phyloP scores from a whole-genome alignment of 352 stramenopile genomes.

The Phytophthora aleatoria region DNA sequence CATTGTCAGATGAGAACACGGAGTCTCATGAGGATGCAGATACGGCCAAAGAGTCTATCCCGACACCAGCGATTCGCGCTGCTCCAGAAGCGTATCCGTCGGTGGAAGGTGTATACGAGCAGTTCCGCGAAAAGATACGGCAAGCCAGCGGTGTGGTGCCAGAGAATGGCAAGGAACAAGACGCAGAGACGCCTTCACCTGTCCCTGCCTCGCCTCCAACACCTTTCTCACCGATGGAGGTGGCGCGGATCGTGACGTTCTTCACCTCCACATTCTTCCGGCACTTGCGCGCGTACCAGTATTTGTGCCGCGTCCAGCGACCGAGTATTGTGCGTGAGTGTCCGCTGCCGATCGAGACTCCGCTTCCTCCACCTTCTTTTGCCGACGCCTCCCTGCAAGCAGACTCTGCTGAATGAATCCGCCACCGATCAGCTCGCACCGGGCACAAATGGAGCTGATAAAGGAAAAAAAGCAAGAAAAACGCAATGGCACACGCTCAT shows the following conservation, averaged over 20 bases:
- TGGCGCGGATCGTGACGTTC: slow-evolving; percentile 66
- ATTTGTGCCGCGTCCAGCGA: slow-evolving; percentile 30
- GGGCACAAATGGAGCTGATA: slow-evolving; percentile 18
- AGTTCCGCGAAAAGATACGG: slow-evolving; percentile 41
- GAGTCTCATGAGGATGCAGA: slow-evolving; percentile 1
- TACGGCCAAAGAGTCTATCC: slow-evolving; percentile 1
- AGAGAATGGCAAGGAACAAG: neutral
- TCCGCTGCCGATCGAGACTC: slow-evolving; percentile 52
- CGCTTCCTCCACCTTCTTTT: slow-evolving; percentile 46
- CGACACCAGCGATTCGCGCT: neutral
- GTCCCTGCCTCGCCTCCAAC: neutral
- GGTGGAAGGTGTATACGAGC: slow-evolving; percentile 44
- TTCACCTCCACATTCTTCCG: slow-evolving; percentile 74
- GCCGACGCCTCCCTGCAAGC: slow-evolving; percentile 23
- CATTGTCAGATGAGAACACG: neutral
- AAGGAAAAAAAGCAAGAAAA: slow-evolving; percentile 17
- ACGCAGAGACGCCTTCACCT: neutral
- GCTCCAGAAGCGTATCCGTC: slow-evolving; percentile 24
- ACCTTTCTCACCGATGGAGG: slow-evolving; percentile 43
- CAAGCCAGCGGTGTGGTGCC: slow-evolving; percentile 10
- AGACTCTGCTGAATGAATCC: slow-evolving; percentile 5
- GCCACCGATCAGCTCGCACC: slow-evolving; percentile 10
- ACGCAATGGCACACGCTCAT: slow-evolving; percentile 18
- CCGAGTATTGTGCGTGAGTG: slow-evolving; percentile 36
- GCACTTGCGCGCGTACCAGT: slow-evolving; percentile 72